phyloP scores from a whole-genome alignment of 2,329 filamentous ascomycete genomes.

The Phaeosphaeriaceae sp. region DNA sequence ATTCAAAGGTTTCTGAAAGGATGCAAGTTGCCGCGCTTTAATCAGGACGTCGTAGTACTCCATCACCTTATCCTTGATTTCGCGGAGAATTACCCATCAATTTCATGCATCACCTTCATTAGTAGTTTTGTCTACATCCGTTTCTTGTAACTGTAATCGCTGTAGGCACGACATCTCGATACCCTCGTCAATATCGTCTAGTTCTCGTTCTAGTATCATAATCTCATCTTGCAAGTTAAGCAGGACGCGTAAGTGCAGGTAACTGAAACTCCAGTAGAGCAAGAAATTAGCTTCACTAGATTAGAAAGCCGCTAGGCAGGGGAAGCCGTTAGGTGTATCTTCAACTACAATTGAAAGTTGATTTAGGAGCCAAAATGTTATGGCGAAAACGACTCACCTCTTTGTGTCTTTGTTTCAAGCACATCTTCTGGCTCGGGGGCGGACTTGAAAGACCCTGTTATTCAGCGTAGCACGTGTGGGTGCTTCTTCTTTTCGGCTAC shows the following conservation, averaged over 20 bases:
- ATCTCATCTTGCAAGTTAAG: conserved; percentile 50
- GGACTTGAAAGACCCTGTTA: conserved; percentile 39
- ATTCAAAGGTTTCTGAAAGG: conserved; percentile 48
- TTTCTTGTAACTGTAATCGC: conserved; percentile 34
- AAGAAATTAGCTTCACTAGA: conserved; percentile 49
- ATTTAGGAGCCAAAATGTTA: not conserved
- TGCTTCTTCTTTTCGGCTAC: conserved; percentile 47
- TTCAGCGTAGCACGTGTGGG: conserved; percentile 33
- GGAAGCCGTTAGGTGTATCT: conserved; percentile 48
- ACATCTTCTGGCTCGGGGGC: conserved; percentile 37
- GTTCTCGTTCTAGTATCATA: conserved; percentile 43
- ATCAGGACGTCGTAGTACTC: conserved; percentile 50
- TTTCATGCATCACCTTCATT: conserved; percentile 24
- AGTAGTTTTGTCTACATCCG: conserved; percentile 26
- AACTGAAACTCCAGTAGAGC: conserved; percentile 49
- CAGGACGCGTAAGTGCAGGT: conserved; percentile 49
- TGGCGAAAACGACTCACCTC: conserved; percentile 26
- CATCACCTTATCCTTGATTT: conserved; percentile 42
- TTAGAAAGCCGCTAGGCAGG: conserved; percentile 48
- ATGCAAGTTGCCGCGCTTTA: conserved; percentile 45
- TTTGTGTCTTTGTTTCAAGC: conserved; percentile 43
- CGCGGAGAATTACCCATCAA: conserved; percentile 34
- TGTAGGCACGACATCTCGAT: conserved; percentile 31
- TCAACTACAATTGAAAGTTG: conserved; percentile 38
- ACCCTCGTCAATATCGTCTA: conserved; percentile 44